Base-by-base conservation (phyloP, 2,329 filamentous ascomycete genomes). In the Neurospora sp. region DNA sequence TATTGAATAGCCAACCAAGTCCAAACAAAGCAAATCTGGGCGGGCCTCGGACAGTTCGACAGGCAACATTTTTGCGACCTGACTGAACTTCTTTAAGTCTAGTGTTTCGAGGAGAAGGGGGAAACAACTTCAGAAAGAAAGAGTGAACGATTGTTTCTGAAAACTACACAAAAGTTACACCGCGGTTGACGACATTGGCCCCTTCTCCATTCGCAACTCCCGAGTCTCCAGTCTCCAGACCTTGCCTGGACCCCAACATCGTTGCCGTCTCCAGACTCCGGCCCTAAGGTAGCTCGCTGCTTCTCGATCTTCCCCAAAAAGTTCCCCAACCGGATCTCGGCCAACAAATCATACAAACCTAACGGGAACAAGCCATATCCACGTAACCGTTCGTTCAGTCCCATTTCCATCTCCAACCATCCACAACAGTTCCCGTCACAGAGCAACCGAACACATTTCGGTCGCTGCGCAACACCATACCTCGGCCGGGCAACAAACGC, bases 221-320 rank as follows among this genome's bases (percentile, higher is more conserved):
- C 43, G 19, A 58, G 46, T 58, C 52, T 62, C 46, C 23, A 28
- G 52, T 33, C 52, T 62, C 23, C 52, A 62, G 46, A 52, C 46
- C 23, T 28, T 28, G 3, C 28, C 19, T 52, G 43, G 46, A 52
- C 46, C 43, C 43, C 43, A 52, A 52, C 19, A 52, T 52, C 43
- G 43, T 15, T 62, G 52, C 52, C 28, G 52, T 62, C 52, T 62
- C 52, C 52, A 62, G 28, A 62, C 28, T 62, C 52, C 52, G 52
- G 28, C 52, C 52, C 52, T 6, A 28, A 28, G 28, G 28, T 28
- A 62, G 52, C 52, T 58, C 46, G 46, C 23, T 58, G 46, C 46
- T 62, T 62, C 52, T 62, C 52, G 52, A 62, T 62, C 52, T 62
- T 62, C 52, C 52, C 52, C 52, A 62, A 62, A 62, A 62, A 62